phyloP scores from a whole-genome alignment of 768 basidiomycete species.

The Mycena belliarum region DNA sequence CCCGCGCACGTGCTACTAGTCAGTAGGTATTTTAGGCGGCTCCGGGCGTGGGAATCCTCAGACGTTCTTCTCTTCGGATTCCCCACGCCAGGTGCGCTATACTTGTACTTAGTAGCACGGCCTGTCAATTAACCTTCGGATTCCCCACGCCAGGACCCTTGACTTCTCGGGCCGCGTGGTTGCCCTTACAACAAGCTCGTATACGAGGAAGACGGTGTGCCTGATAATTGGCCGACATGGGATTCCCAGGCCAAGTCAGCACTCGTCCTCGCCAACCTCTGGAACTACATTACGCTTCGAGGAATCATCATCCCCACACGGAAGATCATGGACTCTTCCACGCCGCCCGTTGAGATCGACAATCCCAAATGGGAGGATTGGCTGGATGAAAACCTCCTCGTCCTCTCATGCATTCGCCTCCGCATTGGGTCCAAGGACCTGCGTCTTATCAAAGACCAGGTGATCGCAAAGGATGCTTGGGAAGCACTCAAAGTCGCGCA shows the following conservation, averaged over 20 bases:
- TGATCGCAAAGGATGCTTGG: not conserved
- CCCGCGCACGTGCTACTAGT: too few relatives aligned
- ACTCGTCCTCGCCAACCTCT: not conserved
- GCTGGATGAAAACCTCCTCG: conserved; percentile 2
- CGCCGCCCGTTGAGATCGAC: not conserved
- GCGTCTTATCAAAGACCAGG: not conserved
- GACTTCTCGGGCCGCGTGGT: too few relatives aligned
- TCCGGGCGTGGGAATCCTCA: too few relatives aligned
- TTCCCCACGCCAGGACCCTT: too few relatives aligned
- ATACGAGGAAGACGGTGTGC: not conserved
- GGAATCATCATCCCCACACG: not conserved
- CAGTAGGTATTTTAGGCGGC: too few relatives aligned
- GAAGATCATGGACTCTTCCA: not conserved
- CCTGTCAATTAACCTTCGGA: too few relatives aligned
- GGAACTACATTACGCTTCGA: not conserved
- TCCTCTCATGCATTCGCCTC: not conserved
- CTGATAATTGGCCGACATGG: conserved; percentile 1
- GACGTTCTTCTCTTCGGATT: too few relatives aligned
- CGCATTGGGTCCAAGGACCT: not conserved
- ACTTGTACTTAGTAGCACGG: too few relatives aligned
- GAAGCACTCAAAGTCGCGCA: not conserved
- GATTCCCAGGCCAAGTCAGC: not conserved
- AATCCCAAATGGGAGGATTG: not conserved
- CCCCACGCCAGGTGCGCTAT: too few relatives aligned
- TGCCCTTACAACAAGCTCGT: too few relatives aligned